phyloP scores from a whole-genome alignment of 176 grass and related monocot genomes.

The Rhynchospora tenuis region DNA sequence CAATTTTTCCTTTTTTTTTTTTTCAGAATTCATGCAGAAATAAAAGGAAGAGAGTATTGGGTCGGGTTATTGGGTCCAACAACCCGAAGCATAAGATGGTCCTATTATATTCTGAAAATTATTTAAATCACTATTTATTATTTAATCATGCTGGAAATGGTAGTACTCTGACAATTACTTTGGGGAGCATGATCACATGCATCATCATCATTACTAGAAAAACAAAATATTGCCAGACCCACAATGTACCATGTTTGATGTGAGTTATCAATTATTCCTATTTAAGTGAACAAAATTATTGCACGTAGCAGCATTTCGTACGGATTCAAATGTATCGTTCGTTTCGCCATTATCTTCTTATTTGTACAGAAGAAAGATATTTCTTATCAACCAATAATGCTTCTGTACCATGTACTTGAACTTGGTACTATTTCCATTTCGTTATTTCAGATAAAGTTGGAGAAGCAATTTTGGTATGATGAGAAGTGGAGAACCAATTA shows the following conservation, averaged over 20 bases:
- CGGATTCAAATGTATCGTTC: neutral
- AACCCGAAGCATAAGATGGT: neutral
- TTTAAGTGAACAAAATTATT: constrained; percentile 8
- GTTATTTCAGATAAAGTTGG: no score
- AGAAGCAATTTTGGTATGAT: no score
- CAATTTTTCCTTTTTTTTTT: neutral
- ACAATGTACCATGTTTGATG: constrained; percentile 18
- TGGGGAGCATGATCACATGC: constrained; percentile 19
- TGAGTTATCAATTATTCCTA: constrained; percentile 15
- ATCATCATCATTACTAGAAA: constrained; percentile 5
- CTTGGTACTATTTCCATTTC: neutral
- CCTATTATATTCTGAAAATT: neutral
- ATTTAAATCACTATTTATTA: constrained; percentile 3
- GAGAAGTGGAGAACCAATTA: no score
- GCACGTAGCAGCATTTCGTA: neutral
- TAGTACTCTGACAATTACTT: neutral
- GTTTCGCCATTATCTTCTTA: constrained; percentile 7
- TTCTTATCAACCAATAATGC: neutral
- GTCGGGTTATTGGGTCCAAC: neutral
- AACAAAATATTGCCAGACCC: constrained; percentile 2
- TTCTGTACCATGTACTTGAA: neutral
- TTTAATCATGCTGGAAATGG: constrained; percentile 11
- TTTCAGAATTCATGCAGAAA: neutral
- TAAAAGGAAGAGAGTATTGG: neutral
- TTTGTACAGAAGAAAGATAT: neutral